Percentiles rank a stretch among this genome's conserved stretches.
These are phyloP conservation scores for Silene conica DNA, from an alignment of 148 eudicot species.

Conservation along the genomic window DNA sequence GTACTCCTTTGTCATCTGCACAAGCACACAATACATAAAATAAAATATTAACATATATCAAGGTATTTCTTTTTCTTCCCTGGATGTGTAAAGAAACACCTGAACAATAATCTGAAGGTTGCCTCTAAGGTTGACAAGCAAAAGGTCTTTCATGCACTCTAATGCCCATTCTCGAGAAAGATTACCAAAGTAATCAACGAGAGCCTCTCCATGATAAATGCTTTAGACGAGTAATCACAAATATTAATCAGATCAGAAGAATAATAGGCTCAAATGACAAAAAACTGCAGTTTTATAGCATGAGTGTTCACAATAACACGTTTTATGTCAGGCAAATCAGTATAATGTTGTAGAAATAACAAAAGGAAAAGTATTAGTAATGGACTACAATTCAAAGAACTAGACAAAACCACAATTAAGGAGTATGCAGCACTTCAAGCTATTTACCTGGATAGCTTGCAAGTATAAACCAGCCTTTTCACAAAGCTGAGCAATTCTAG, in stretches of 20 bases:
- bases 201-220: slow-evolving; percentile 44
- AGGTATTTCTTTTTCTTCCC: no score
- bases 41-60: no score
- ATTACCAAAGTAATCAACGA: slow-evolving; percentile 85
- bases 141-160: no score
- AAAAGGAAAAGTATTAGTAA: slow-evolving; percentile 8
- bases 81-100: no score
- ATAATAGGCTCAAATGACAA: neutral
- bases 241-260: neutral
- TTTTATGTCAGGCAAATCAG: slow-evolving; percentile 62
- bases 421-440: neutral
- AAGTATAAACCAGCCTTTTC: no score
- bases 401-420: neutral
- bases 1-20: slow-evolving; percentile 79
- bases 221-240: slow-evolving; percentile 11
- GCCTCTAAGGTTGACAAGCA: no score
- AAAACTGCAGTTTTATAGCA: slow-evolving; percentile 82
- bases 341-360: slow-evolving; percentile 54
- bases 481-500: no score
- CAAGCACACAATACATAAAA: no score
- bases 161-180: slow-evolving; percentile 83
- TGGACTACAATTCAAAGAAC: neutral
- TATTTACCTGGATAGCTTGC: no score
- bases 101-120: no score
- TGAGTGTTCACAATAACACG: no score